phyloP scores from a whole-genome alignment of 495 filamentous ascomycete genomes.

The Tuber indicum region DNA sequence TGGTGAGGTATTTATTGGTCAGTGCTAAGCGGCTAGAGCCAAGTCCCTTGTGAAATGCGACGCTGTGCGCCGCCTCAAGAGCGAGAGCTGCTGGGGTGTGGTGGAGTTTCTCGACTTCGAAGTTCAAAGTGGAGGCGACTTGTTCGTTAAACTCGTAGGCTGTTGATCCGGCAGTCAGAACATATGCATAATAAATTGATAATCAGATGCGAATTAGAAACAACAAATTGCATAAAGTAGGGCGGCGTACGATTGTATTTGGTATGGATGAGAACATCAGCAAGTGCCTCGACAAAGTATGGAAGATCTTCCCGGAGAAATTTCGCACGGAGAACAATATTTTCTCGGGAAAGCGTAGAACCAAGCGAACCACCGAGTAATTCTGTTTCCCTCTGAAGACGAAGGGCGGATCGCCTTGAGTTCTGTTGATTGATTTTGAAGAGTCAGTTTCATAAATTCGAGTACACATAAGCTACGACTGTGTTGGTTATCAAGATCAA shows the following conservation, averaged over 20 bases:
- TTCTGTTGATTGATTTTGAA: constrained; percentile 51
- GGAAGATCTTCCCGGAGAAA: constrained; percentile 92
- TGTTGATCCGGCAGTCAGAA: constrained; percentile 43
- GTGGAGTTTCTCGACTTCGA: constrained; percentile 62
- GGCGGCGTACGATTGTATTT: constrained; percentile 68
- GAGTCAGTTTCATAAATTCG: constrained; percentile 1
- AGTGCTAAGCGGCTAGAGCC: constrained; percentile 67
- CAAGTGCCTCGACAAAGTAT: constrained; percentile 94
- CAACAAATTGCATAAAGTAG: constrained; percentile 17
- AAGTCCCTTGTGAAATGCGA: constrained; percentile 92
- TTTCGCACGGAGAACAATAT: constrained; percentile 81
- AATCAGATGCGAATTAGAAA: constrained; percentile 10
- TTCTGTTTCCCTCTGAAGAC: constrained; percentile 90
- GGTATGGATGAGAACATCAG: constrained; percentile 79
- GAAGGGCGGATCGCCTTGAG: constrained; percentile 80
- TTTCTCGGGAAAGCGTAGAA: constrained; percentile 84
- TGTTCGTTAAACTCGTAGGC: constrained; percentile 85
- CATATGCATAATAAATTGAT: constrained; percentile 24
- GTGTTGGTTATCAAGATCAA: neutral
- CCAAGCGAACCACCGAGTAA: constrained; percentile 81
- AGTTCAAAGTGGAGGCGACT: constrained; percentile 62
- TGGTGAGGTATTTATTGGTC: constrained; percentile 67
- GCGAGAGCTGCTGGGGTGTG: constrained; percentile 64
- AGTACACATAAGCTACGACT: neutral
- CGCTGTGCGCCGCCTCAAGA: constrained; percentile 72